phyloP scores from a whole-genome alignment of 108 stramenopile species.

The Nitzschia sp. region DNA sequence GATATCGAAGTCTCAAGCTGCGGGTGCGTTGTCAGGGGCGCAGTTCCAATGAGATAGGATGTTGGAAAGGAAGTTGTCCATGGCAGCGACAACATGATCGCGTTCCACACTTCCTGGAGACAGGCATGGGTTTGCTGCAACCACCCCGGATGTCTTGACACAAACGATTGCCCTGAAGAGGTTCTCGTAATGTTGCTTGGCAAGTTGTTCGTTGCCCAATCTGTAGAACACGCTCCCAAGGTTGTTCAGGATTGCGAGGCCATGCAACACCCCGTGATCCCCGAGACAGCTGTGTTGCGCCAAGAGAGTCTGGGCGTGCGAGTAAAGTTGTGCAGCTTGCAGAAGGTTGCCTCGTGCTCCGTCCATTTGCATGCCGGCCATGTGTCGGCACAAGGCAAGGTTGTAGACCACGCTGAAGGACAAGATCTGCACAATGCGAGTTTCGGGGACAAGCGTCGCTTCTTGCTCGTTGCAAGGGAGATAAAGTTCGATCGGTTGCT shows the following conservation, averaged over 20 bases:
- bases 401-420: conserved; percentile 2
- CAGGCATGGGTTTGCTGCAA: not conserved
- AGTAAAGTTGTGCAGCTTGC: conserved; percentile 1
- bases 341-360: not conserved
- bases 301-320: conserved; percentile 1
- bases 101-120: not conserved
- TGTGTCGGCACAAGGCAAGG: not conserved
- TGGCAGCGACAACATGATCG: not conserved
- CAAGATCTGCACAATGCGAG: not conserved
- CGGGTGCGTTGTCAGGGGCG: not conserved
- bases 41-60: not conserved
- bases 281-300: not conserved
- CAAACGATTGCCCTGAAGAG: conserved; percentile 1
- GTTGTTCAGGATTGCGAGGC: not conserved
- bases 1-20: not conserved
- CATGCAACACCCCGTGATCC: not conserved
- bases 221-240: not conserved
- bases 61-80: conserved; percentile 4
- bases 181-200: not conserved
- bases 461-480: not conserved
- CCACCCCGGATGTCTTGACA: not conserved
- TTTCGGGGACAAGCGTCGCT: not conserved
- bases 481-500: conserved; percentile 1
- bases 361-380: not conserved
- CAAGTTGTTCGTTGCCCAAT: not conserved